Conservation (phyloP, 305 asterid genomes). For the Salvia sclarea region DNA sequence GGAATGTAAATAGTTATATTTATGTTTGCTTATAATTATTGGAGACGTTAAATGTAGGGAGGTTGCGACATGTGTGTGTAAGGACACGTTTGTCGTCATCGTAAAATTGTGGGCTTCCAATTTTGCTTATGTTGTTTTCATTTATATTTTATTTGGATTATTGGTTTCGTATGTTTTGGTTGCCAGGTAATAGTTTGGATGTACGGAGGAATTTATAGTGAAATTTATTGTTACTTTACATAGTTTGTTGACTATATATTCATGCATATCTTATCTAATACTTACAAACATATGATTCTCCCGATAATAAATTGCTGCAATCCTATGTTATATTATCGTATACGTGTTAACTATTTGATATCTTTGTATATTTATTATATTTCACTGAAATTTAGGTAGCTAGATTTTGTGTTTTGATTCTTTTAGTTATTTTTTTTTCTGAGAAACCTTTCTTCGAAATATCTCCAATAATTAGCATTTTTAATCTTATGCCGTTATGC, state of each 20-base stretch:
- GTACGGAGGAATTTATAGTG: neutral
- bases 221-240: neutral
- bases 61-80: neutral
- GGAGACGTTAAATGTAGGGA: neutral
- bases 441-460: too few species aligned
- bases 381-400: neutral
- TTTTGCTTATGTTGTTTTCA: constrained; percentile 18
- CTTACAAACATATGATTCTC: neutral
- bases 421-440: too few species aligned
- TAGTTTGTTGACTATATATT: neutral
- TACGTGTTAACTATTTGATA: neutral
- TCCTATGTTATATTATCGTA: neutral
- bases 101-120: constrained; percentile 5
- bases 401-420: too few species aligned
- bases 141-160: neutral
- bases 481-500: too few species aligned
- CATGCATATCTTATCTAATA: neutral
- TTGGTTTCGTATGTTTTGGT: neutral
- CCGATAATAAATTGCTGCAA: neutral
- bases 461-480: too few species aligned
- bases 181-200: constrained; percentile 11
- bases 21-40: neutral
- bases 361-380: neutral
- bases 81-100: constrained; percentile 20
- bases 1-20: neutral